Conservation (phyloP, 2,329 filamentous ascomycete species). For the Penicillium thymicola region DNA sequence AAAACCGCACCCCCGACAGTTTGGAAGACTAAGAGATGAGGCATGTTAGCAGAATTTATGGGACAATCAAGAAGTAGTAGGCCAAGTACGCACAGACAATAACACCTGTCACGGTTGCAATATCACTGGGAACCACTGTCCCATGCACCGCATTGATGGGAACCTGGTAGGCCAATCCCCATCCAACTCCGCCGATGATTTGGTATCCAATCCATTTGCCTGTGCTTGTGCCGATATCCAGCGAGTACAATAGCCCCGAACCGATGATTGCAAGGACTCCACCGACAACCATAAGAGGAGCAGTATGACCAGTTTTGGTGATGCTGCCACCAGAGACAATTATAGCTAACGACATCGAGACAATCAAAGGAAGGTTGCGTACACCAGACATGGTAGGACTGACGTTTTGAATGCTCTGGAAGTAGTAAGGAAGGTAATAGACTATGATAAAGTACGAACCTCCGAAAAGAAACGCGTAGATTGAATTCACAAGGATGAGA, state of each 20-base stretch:
- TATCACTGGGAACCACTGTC: background rate
- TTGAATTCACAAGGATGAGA: conserved; percentile 20
- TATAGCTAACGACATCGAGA: conserved; percentile 29
- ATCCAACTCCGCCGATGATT: conserved; percentile 30
- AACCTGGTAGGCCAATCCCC: conserved; percentile 24
- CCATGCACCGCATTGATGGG: conserved; percentile 23
- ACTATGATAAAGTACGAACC: conserved; percentile 39
- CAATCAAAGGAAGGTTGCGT: conserved; percentile 43
- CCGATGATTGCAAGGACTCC: conserved; percentile 25
- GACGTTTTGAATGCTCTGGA: conserved; percentile 39
- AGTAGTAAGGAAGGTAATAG: conserved; percentile 50
- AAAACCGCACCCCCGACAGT: conserved; percentile 6
- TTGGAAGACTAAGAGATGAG: conserved; percentile 1
- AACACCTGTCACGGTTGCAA: background rate
- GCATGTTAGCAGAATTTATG: background rate
- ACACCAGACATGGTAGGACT: conserved; percentile 40
- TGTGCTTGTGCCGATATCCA: conserved; percentile 25
- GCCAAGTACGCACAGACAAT: background rate
- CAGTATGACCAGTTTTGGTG: conserved; percentile 23
- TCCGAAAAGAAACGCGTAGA: conserved; percentile 31
- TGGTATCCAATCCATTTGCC: conserved; percentile 41
- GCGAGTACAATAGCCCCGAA: conserved; percentile 34
- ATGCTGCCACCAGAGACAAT: conserved; percentile 25
- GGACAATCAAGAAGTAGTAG: background rate
- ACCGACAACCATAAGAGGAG: conserved; percentile 27